Percentiles rank a stretch among this genome's conserved stretches.
These are phyloP conservation scores for Hexamita inflata DNA, from an alignment of 208 protist species.

Conservation along the genomic window DNA sequence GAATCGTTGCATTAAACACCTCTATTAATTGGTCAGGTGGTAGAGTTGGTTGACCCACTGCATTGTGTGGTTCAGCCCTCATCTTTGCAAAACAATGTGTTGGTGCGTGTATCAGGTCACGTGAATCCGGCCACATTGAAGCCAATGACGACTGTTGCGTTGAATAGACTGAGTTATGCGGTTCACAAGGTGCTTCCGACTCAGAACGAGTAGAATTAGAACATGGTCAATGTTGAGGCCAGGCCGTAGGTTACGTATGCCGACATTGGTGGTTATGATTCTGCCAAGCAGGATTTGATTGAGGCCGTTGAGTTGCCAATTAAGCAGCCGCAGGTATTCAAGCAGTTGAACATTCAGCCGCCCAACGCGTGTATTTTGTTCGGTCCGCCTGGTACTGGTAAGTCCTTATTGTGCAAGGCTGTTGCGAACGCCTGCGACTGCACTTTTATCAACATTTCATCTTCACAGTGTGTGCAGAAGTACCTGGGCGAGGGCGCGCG, in stretches of 20 bases:
- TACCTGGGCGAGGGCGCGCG: conserved; percentile 92
- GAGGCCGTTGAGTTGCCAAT: conserved; percentile 98
- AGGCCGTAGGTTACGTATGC: conserved; percentile 13
- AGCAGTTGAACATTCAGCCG: neutral
- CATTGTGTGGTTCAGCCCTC: neutral
- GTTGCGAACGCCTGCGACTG: conserved; percentile 91
- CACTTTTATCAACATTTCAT: conserved; percentile 95
- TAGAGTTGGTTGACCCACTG: neutral
- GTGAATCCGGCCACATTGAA: conserved; percentile 13
- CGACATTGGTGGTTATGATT: conserved; percentile 29
- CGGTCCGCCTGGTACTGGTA: conserved; percentile 45
- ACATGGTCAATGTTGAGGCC: conserved; percentile 11
- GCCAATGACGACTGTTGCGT: conserved; percentile 10
- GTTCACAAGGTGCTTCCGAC: conserved; percentile 19
- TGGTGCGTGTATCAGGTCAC: conserved; percentile 4
- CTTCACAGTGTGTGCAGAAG: conserved; percentile 90
- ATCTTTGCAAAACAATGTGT: neutral
- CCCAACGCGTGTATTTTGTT: conserved; percentile 34
- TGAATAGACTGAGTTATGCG: neutral
- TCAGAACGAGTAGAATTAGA: conserved; percentile 12
- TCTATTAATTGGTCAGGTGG: neutral
- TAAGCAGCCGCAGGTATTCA: conserved; percentile 72
- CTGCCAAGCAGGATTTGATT: conserved; percentile 37
- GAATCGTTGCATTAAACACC: too few species aligned
- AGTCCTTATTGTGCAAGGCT: conserved; percentile 82